A percentile compares a stretch with the other conserved stretches of the same genome.
Conservation (phyloP, 1,284 basidiomycete species). For the Hemileia vastatrix region DNA sequence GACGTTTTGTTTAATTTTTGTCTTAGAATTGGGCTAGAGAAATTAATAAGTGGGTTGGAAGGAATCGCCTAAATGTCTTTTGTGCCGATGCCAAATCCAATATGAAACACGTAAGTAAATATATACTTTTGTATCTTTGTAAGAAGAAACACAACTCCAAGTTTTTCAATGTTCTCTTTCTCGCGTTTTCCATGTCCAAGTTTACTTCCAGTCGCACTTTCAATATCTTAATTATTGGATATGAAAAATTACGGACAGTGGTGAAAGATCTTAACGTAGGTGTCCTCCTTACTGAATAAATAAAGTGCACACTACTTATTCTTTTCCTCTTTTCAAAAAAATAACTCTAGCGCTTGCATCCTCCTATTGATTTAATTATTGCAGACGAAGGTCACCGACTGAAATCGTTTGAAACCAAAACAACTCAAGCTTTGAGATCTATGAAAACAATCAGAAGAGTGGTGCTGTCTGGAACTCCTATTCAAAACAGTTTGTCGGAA, state of each 20-base stretch:
- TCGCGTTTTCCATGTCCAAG: background rate
- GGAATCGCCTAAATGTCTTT: constrained; percentile 21
- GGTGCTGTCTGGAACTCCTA: constrained; percentile 92
- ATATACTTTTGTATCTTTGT: no score
- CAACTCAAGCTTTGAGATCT: constrained; percentile 65
- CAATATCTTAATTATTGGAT: constrained; percentile 85
- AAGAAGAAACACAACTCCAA: no score
- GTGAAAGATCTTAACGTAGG: constrained; percentile 11
- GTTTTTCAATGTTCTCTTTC: no score
- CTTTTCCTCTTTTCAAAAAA: background rate
- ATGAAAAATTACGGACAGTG: constrained; percentile 56
- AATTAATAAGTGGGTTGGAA: constrained; percentile 67
- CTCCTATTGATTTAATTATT: constrained; percentile 81
- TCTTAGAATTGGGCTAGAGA: constrained; percentile 81
- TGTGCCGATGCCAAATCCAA: constrained; percentile 15
- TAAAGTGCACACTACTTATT: background rate
- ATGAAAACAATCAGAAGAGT: constrained; percentile 33
- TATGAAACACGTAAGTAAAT: constrained; percentile 17
- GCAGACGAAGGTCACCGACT: constrained; percentile 97
- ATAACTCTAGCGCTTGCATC: constrained; percentile 47
- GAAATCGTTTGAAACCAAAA: constrained; percentile 86
- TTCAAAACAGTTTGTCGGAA: constrained; percentile 81
- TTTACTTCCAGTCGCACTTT: constrained; percentile 53
- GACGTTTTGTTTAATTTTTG: background rate
- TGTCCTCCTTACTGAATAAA: background rate